phyloP scores from a whole-genome alignment of 257 asterid species.

The Lycium barbarum region DNA sequence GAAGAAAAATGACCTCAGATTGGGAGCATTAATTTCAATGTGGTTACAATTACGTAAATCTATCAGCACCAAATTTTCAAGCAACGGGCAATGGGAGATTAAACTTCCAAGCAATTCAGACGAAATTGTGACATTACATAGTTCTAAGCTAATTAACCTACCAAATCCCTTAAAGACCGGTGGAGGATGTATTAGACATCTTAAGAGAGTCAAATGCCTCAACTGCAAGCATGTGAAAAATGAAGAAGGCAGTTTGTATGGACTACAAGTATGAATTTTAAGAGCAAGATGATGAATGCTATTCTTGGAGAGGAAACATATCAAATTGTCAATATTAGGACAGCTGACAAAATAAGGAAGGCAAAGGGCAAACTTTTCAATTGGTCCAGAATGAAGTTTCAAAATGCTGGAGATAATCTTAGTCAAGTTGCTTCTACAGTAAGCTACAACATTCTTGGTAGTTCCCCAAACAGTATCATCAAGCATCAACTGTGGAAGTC shows the following conservation, averaged over 20 bases:
- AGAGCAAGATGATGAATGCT: conserved; percentile 13
- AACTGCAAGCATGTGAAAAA: neutral
- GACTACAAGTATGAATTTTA: neutral
- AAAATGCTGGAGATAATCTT: conserved; percentile 6
- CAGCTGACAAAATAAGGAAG: neutral
- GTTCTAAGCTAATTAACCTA: neutral
- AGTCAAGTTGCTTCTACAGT: neutral
- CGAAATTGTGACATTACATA: neutral
- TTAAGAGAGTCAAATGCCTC: neutral
- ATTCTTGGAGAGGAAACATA: conserved; percentile 7
- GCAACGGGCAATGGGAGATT: neutral
- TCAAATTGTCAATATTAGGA: conserved; percentile 14
- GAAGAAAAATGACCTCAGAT: neutral
- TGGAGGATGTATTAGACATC: neutral
- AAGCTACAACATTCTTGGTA: no score
- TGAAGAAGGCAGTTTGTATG: conserved; percentile 11
- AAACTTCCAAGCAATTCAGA: neutral
- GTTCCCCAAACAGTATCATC: neutral
- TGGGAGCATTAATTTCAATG: no score
- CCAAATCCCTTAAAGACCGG: neutral
- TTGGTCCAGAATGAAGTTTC: conserved; percentile 1
- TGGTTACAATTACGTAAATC: no score
- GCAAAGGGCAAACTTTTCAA: conserved; percentile 3
- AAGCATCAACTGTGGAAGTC: conserved; percentile 26
- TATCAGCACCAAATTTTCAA: neutral